Evolutionary conservation across 441 rosid species (phyloP), one percentile per base, ranked within the genome.

Genomic region (Adansonia gregorii): DNA sequence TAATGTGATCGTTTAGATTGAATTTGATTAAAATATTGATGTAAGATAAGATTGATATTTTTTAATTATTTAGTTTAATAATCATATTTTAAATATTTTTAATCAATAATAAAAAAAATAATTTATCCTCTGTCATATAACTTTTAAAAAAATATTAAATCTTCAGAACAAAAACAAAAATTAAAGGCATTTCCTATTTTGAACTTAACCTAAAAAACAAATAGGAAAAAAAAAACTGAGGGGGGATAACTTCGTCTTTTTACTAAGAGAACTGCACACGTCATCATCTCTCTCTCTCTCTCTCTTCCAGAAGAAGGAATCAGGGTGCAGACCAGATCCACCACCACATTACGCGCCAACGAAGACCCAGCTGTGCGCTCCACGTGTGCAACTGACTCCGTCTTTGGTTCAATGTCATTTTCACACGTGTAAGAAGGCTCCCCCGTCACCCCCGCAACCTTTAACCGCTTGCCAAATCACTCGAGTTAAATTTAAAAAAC

Each of bases 341-440:
- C 76, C 71, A 59, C 79, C 76, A 39, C 65, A 24, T 58, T 73
- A 85, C 90, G 88, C 83, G 90, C 91, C 91, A 84, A 76, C 87
- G 82, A 78, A 81, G 91, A 85, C 78, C 82, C 12, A 82, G 88
- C 85, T 82, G 80, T 77, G 4, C 6, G 46, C 0, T 58, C 85
- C 82, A 74, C 85, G 76, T 78, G 76, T 52, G 76, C 46, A 9
- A 2, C 45, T 64, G 84, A 79, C 84, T 7, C 45, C 76, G 51
- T 51, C 74, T 0, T 4, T 35, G 22, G 54, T 78, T 31, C 43
- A 52, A 61, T 61, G 10, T 12, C 43, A 9, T 8, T 3, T 11
- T 31, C 60, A 79, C 82, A 84, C 82, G 80, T 83, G 79, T 83
- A 79, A 64, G 67, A 20, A 71, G 39, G 15, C 35, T 49, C 8